These are phyloP conservation scores for Cenchrus americanus DNA, from an alignment of 176 grass and related monocot species.

Conservation along the genomic window DNA sequence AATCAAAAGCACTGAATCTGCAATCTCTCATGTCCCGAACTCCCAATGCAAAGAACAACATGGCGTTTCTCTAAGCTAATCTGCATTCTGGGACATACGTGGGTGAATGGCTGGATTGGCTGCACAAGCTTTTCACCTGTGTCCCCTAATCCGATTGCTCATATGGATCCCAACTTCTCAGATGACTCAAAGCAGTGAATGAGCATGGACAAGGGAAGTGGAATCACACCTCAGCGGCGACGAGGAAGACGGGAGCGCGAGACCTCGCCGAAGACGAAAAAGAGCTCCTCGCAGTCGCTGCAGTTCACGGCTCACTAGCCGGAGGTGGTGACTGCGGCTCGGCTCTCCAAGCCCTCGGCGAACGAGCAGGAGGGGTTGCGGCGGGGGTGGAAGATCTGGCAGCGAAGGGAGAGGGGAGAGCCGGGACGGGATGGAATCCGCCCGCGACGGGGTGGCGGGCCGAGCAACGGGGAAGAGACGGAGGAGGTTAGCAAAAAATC, in stretches of 20 bases:
- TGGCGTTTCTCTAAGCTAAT: background rate
- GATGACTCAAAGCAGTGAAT: background rate
- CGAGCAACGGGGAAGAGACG: background rate
- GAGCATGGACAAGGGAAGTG: background rate
- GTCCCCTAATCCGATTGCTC: background rate
- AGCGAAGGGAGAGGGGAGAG: background rate
- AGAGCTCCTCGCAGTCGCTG: no score
- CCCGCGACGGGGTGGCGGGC: background rate
- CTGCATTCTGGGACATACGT: background rate
- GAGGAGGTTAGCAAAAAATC: background rate
- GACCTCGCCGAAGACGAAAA: no score
- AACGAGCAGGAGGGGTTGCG: background rate
- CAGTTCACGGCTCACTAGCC: no score
- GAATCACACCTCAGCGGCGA: background rate
- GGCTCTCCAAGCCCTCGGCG: background rate
- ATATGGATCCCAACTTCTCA: background rate
- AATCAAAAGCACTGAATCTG: background rate
- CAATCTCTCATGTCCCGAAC: background rate
- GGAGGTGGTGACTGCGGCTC: background rate
- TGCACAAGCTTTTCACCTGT: background rate
- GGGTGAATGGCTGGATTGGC: background rate
- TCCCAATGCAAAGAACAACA: background rate
- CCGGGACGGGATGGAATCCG: background rate
- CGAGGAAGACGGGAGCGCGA: background rate
- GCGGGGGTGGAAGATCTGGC: background rate